These are phyloP conservation scores for Monilinia vaccinii-corymbosi DNA, from an alignment of 2,329 filamentous ascomycete species.

Conservation along the genomic window DNA sequence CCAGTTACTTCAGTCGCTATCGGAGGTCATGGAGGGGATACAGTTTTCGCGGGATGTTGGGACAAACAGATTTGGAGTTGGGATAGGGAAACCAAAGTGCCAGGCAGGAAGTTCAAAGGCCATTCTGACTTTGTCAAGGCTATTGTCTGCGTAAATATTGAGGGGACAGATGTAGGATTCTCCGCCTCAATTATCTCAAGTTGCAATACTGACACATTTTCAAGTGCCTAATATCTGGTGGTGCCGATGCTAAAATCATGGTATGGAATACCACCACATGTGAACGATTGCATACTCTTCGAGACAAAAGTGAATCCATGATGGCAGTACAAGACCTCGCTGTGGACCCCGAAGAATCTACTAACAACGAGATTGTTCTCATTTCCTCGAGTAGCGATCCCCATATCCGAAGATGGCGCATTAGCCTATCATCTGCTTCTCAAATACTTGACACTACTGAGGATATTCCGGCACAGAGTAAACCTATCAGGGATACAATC, in stretches of 20 bases:
- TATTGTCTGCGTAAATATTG: constrained; percentile 53
- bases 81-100: constrained; percentile 50
- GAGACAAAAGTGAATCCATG: constrained; percentile 61
- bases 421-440: constrained; percentile 43
- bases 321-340: constrained; percentile 73
- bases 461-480: constrained; percentile 12
- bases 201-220: neutral
- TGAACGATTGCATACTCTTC: constrained; percentile 62
- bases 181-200: neutral
- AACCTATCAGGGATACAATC: constrained; percentile 44
- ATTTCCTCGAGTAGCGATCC: constrained; percentile 76
- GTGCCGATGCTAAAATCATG: constrained; percentile 70
- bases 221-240: constrained; percentile 58
- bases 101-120: constrained; percentile 56
- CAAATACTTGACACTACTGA: constrained; percentile 42
- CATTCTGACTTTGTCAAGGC: constrained; percentile 91
- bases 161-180: constrained; percentile 43
- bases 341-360: constrained; percentile 58
- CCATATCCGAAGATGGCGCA: constrained; percentile 68
- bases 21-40: constrained; percentile 45
- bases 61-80: constrained; percentile 89
- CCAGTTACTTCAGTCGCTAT: constrained; percentile 72
- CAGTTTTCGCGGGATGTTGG: constrained; percentile 84
- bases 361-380: constrained; percentile 44
- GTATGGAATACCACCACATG: constrained; percentile 72